These are phyloP conservation scores for Colletotrichum liriopes DNA, from an alignment of 2,329 filamentous ascomycete genomes.

Conservation along the genomic window DNA sequence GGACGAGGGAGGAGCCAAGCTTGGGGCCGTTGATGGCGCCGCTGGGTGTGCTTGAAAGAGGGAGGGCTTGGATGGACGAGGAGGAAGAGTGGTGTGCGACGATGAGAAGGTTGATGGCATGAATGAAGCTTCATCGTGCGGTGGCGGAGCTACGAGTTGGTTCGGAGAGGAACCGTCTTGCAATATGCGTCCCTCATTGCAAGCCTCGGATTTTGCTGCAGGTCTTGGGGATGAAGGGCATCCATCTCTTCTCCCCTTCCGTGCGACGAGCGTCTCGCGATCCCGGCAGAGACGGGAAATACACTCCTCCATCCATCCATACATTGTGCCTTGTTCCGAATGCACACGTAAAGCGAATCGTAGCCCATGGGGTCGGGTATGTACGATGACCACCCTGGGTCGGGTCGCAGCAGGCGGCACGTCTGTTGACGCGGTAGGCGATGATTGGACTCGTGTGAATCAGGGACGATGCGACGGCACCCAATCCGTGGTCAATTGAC, in stretches of 20 bases:
- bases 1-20: neutral
- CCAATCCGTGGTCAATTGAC: slow-evolving; percentile 33
- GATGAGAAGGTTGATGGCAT: slow-evolving; percentile 12
- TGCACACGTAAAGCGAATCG: slow-evolving; percentile 25
- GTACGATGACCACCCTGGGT: slow-evolving; percentile 27
- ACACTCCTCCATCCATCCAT: slow-evolving; percentile 4
- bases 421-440: slow-evolving; percentile 33
- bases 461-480: slow-evolving; percentile 27
- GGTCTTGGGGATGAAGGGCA: neutral
- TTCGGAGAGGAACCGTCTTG: neutral
- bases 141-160: slow-evolving; percentile 9
- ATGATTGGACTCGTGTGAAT: slow-evolving; percentile 36
- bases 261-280: neutral
- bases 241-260: neutral
- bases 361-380: slow-evolving; percentile 21
- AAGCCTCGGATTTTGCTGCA: neutral
- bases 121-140: neutral
- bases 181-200: neutral
- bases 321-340: no score
- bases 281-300: neutral
- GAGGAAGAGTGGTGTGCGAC: neutral
- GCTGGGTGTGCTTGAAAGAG: neutral
- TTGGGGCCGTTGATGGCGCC: slow-evolving; percentile 9
- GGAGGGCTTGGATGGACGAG: neutral
- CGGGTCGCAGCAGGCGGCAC: slow-evolving; percentile 22